Evolutionary conservation across 75 land plant species (phyloP).

Genomic region (Cryptomeria japonica): DNA sequence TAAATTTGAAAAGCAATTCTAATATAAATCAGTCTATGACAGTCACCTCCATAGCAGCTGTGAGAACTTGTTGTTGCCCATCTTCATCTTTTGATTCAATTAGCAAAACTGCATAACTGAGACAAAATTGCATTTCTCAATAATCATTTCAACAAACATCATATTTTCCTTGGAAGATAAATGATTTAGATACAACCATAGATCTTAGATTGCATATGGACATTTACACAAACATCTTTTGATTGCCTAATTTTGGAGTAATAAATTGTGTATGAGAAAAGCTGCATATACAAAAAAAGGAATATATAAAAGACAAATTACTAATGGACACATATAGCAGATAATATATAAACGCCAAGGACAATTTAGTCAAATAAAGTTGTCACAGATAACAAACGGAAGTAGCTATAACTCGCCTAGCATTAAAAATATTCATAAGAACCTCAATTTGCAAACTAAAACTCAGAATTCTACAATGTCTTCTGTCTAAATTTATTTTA

Average conservation of each 20-base stretch:
- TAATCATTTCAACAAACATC: neutral
- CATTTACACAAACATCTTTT: neutral
- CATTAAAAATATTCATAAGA: neutral
- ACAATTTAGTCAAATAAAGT: neutral
- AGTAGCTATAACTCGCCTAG: neutral
- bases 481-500: neutral
- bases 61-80: slow-evolving; percentile 92
- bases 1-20: neutral
- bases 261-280: neutral
- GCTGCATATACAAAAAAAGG: neutral
- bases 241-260: neutral
- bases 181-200: neutral
- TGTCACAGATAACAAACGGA: neutral
- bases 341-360: neutral
- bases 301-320: neutral
- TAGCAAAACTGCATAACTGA: slow-evolving; percentile 83
- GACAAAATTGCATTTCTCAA: slow-evolving; percentile 4
- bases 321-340: neutral
- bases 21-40: neutral
- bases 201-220: neutral
- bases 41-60: slow-evolving; percentile 87
- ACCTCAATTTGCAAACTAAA: neutral
- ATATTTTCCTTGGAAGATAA: neutral
- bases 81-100: slow-evolving; percentile 84
- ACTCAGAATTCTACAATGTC: neutral